phyloP scores from a whole-genome alignment of 495 filamentous ascomycete genomes.

The Jackrogersella multiformis region DNA sequence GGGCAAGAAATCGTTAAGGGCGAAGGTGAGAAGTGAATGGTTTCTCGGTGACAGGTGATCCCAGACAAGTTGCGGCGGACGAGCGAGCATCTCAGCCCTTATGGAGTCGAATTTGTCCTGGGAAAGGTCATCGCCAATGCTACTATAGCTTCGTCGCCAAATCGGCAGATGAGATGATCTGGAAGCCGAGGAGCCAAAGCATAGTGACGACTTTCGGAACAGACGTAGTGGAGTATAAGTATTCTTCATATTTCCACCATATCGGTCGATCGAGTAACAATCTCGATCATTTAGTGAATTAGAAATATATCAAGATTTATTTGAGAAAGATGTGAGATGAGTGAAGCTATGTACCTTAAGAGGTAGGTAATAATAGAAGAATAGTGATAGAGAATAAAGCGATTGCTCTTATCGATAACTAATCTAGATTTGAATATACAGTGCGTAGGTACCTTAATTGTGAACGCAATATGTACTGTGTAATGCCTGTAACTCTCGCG shows the following conservation, averaged over 20 bases:
- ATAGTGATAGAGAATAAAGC: not conserved
- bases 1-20: slow-evolving; percentile 68
- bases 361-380: not conserved
- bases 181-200: not conserved
- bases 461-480: slow-evolving; percentile 8
- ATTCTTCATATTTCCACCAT: slow-evolving; percentile 16
- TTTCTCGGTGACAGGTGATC: slow-evolving; percentile 72
- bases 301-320: not conserved
- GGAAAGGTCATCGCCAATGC: slow-evolving; percentile 7
- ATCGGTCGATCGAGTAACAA: too few species aligned
- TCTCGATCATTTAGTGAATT: not conserved
- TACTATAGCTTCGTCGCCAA: slow-evolving; percentile 23
- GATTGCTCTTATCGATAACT: slow-evolving; percentile 35
- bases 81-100: slow-evolving; percentile 46
- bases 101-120: slow-evolving; percentile 22
- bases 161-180: not conserved
- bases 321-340: not conserved
- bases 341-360: slow-evolving; percentile 2
- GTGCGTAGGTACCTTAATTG: not conserved
- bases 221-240: slow-evolving; percentile 6
- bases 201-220: slow-evolving; percentile 4
- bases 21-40: slow-evolving; percentile 70
- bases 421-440: not conserved
- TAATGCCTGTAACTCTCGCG: slow-evolving; percentile 36
- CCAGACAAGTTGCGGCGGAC: slow-evolving; percentile 63